Evolutionary conservation across 768 basidiomycete species (phyloP), one percentile per base, ranked within the genome.

Genomic region (Roridomyces roridus): DNA sequence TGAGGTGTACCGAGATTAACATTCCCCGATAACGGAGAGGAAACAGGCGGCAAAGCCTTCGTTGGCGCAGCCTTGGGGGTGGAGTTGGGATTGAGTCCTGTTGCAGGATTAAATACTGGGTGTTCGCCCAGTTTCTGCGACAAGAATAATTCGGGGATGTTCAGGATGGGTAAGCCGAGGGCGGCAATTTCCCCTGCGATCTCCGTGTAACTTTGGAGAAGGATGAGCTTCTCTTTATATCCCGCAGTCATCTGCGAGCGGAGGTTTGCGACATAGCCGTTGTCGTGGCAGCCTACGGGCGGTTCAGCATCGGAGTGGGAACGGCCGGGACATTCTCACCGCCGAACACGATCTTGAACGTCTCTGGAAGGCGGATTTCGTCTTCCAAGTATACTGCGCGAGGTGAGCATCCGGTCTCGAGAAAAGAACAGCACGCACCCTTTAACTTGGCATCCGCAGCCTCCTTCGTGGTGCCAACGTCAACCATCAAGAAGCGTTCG

Each of bases 281-380:
- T 86, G 73, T 90, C 88, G 68, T 90, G 88, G 63, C 85, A 86
- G 61, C 87, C 87, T 88, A n/a, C n/a, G n/a, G n/a, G n/a, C n/a
- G n/a, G n/a, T n/a, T n/a, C n/a, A n/a, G n/a, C n/a, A n/a, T n/a
- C n/a, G n/a, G n/a, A n/a, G n/a, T n/a, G n/a, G n/a, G n/a, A n/a
- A n/a, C n/a, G n/a, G n/a, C n/a, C n/a, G n/a, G n/a, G n/a, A n/a
- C n/a, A 65, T 51, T 40, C 55, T 42, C 23, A 53, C 88, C 88
- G 67, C 85, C 87, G 65, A 90, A 88, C 60, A 89, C 74, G 67
- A 90, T 76, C 71, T 83, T 86, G 64, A 74, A 75, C 4, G 85
- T 88, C 66, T 88, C 85, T 36, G 85, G 82, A 55, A 85, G 70
- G 45, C 82, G 83, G 41, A 85, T 82, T 65, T 86, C 85, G 57